Percentiles rank a stretch among this genome's conserved stretches.
phyloP scores from a whole-genome alignment of 345 rosid genomes.

The Eucalyptus erythrocorys region DNA sequence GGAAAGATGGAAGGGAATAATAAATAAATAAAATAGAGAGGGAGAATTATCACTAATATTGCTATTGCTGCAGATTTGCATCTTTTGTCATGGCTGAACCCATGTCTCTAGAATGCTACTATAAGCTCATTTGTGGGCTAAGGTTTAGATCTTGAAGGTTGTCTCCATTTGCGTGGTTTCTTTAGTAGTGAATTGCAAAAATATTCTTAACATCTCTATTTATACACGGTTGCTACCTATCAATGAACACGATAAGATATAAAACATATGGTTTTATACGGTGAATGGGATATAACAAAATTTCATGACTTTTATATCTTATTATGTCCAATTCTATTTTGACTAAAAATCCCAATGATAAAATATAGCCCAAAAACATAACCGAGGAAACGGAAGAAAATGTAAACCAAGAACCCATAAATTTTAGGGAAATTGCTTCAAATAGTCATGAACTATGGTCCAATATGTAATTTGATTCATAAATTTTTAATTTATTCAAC shows the following conservation, averaged over 20 bases:
- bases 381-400: background rate
- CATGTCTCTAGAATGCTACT: background rate
- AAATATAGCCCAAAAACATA: background rate
- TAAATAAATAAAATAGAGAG: background rate
- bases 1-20: background rate
- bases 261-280: fast-evolving
- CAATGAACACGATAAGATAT: background rate
- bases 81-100: background rate
- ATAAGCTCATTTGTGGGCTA: background rate
- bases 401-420: background rate
- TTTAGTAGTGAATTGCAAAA: fast-evolving
- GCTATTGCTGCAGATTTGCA: too few relatives aligned
- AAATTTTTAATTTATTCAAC: fast-evolving
- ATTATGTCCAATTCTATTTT: fast-evolving
- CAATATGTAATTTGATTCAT: too few relatives aligned
- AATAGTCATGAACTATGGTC: fast-evolving
- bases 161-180: background rate
- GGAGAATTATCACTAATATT: background rate
- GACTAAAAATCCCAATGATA: background rate
- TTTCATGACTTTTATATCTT: background rate
- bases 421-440: background rate
- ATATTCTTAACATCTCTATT: fast-evolving
- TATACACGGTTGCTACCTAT: fast-evolving
- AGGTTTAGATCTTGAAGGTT: background rate
- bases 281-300: background rate